Percentiles rank a stretch among this genome's conserved stretches.
Evolutionary conservation across 768 basidiomycete genomes (phyloP).

Genomic region (Macrolepiota fuliginosa): DNA sequence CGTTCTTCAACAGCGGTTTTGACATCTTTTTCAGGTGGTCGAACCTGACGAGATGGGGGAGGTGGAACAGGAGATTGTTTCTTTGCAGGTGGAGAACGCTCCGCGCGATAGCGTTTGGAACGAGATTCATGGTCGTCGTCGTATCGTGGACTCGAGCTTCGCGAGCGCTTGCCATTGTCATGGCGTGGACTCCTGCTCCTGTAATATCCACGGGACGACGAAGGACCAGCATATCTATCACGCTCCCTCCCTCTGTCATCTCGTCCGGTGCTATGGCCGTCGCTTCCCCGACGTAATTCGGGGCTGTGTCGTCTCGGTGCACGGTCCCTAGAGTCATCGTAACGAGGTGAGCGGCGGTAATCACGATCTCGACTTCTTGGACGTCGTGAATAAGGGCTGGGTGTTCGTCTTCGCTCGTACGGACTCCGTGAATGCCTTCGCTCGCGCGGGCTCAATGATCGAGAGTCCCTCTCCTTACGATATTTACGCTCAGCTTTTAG

Average conservation of each 20-base stretch:
- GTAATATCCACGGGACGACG: slow-evolving; percentile 20
- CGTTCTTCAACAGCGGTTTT: slow-evolving; percentile 49
- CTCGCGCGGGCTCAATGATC: slow-evolving; percentile 14
- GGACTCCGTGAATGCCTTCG: slow-evolving; percentile 14
- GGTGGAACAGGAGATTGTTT: slow-evolving; percentile 13
- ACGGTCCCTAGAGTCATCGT: slow-evolving; percentile 26
- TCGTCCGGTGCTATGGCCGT: slow-evolving; percentile 26
- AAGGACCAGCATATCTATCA: slow-evolving; percentile 29
- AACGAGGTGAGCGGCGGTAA: slow-evolving; percentile 27
- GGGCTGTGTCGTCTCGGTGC: slow-evolving; percentile 30
- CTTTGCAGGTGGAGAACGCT: slow-evolving; percentile 35
- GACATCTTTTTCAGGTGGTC: slow-evolving; percentile 15
- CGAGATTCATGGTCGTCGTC: slow-evolving; percentile 20
- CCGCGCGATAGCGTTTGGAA: slow-evolving; percentile 52
- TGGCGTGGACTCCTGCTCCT: slow-evolving; percentile 20
- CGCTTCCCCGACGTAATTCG: slow-evolving; percentile 28
- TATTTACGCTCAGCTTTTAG: slow-evolving; percentile 38
- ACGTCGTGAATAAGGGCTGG: slow-evolving; percentile 32
- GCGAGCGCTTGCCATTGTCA: slow-evolving; percentile 36
- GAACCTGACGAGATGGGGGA: slow-evolving; percentile 20
- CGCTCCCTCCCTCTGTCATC: slow-evolving; percentile 20
- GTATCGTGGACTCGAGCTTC: slow-evolving; percentile 28
- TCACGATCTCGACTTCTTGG: slow-evolving; percentile 40
- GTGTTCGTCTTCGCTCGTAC: slow-evolving; percentile 17
- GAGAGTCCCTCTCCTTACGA: slow-evolving; percentile 24